Percentiles rank a stretch among this genome's conserved stretches.
Evolutionary conservation across 2,329 filamentous ascomycete species (phyloP).

Genomic region (Fusarium buharicum): DNA sequence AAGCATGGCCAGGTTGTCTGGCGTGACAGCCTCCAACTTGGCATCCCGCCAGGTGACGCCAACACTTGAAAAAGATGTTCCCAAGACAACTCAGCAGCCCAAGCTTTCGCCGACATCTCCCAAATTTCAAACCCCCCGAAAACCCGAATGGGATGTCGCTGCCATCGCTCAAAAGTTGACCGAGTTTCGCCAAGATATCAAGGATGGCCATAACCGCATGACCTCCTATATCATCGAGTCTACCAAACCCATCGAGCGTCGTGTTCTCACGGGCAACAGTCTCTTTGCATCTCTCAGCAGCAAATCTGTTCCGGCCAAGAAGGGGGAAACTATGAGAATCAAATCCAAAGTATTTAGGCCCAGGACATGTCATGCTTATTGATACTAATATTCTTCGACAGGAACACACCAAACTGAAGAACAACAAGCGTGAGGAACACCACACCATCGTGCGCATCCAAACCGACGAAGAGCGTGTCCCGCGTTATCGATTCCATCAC

Average conservation of each 20-base stretch:
- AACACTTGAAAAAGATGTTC: slow-evolving; percentile 24
- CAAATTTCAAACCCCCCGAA: slow-evolving; percentile 38
- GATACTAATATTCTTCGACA: slow-evolving; percentile 43
- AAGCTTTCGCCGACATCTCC: slow-evolving; percentile 22
- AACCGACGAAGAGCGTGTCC: slow-evolving; percentile 63
- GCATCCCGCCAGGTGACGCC: slow-evolving; percentile 43
- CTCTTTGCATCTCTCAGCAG: slow-evolving; percentile 59
- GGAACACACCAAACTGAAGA: slow-evolving; percentile 58
- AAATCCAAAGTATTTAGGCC: slow-evolving; percentile 60
- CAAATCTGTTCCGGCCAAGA: slow-evolving; percentile 50
- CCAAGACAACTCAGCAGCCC: slow-evolving; percentile 19
- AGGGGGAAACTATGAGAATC: slow-evolving; percentile 57
- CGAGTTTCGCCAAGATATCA: slow-evolving; percentile 56
- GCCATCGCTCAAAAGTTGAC: slow-evolving; percentile 56
- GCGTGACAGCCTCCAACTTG: slow-evolving; percentile 28
- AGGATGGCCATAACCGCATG: slow-evolving; percentile 58
- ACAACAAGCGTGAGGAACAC: slow-evolving; percentile 56
- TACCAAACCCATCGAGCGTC: slow-evolving; percentile 54
- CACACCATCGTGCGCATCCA: slow-evolving; percentile 59
- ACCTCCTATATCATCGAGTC: slow-evolving; percentile 58
- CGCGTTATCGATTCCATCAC: slow-evolving; percentile 68
- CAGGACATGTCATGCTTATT: background rate
- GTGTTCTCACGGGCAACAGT: slow-evolving; percentile 56
- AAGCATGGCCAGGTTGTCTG: slow-evolving; percentile 41
- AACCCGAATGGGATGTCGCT: slow-evolving; percentile 55